These are phyloP conservation scores for Globisporangium alternatum DNA, from an alignment of 352 stramenopile genomes.

Conservation along the genomic window DNA sequence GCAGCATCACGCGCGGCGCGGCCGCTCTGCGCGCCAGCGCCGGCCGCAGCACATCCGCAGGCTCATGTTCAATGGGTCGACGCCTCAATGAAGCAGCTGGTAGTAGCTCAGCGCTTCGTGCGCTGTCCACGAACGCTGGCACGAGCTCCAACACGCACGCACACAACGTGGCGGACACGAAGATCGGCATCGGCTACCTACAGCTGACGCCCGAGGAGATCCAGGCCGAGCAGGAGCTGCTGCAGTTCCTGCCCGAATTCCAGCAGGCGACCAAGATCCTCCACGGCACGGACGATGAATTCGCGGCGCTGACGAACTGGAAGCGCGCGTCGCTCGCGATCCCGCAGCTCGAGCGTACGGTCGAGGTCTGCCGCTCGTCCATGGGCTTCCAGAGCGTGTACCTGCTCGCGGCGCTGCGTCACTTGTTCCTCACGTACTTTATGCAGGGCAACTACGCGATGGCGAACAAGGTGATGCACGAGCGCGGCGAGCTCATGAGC, in stretches of 20 bases:
- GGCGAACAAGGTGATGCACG: slow-evolving; percentile 56
- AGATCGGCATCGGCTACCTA: slow-evolving; percentile 66
- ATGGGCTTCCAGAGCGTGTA: slow-evolving; percentile 78
- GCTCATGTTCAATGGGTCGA: too few species aligned
- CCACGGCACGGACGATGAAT: slow-evolving; percentile 32
- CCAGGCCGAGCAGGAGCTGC: slow-evolving; percentile 59
- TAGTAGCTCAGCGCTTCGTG: background rate
- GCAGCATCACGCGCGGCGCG: background rate
- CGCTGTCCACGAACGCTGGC: slow-evolving; percentile 15
- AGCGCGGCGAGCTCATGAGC: slow-evolving; percentile 68
- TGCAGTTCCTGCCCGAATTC: slow-evolving; percentile 65
- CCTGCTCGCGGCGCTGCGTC: slow-evolving; percentile 53
- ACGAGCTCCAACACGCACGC: slow-evolving; percentile 30
- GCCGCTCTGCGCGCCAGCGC: background rate
- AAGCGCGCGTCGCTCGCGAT: slow-evolving; percentile 49
- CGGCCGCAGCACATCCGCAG: too few species aligned
- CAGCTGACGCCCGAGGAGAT: slow-evolving; percentile 62
- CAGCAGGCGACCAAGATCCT: slow-evolving; percentile 59
- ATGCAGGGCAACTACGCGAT: slow-evolving; percentile 52
- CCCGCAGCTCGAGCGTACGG: slow-evolving; percentile 55
- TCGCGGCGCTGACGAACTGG: slow-evolving; percentile 38
- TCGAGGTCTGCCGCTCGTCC: slow-evolving; percentile 71
- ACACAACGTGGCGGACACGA: slow-evolving; percentile 48
- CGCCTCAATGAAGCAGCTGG: background rate
- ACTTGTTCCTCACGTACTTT: slow-evolving; percentile 60